Evolutionary conservation across 208 protist species (phyloP).

Genomic region (Acanthamoeba culbertsoni): DNA sequence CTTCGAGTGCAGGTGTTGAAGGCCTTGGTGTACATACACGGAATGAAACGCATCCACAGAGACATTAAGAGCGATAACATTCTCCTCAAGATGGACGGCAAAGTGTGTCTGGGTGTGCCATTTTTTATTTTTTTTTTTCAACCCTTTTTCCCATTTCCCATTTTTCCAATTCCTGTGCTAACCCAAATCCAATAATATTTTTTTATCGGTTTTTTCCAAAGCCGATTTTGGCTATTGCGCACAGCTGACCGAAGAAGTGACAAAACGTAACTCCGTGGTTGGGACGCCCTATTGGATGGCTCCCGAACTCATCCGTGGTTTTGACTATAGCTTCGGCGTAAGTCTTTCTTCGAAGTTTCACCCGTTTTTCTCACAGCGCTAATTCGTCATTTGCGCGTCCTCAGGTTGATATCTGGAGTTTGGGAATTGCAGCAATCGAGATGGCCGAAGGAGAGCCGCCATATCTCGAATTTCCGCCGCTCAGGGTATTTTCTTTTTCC

Average conservation of each 20-base stretch:
- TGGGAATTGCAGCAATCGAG: slow-evolving; percentile 70
- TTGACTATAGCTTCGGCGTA: neutral
- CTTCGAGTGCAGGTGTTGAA: neutral
- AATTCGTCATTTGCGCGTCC: neutral
- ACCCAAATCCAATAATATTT: neutral
- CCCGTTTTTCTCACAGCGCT: neutral
- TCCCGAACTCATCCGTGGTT: slow-evolving; percentile 35
- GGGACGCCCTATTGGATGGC: slow-evolving; percentile 40
- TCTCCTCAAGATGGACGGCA: neutral
- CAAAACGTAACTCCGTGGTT: slow-evolving; percentile 23
- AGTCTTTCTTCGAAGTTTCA: neutral
- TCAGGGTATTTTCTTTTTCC: neutral
- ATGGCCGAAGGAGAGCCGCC: slow-evolving; percentile 71
- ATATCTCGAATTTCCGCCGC: slow-evolving; percentile 60
- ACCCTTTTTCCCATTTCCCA: neutral
- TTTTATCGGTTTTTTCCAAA: neutral
- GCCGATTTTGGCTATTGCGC: slow-evolving; percentile 61
- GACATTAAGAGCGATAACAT: slow-evolving; percentile 62
- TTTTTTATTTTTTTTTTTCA: neutral
- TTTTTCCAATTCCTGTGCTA: neutral
- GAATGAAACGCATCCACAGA: neutral
- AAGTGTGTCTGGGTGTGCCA: neutral
- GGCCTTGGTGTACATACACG: slow-evolving; percentile 5
- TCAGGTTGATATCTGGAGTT: slow-evolving; percentile 63
- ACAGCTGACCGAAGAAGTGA: slow-evolving; percentile 35